phyloP scores from a whole-genome alignment of 495 filamentous ascomycete species.

The Daldinia caldariorum region DNA sequence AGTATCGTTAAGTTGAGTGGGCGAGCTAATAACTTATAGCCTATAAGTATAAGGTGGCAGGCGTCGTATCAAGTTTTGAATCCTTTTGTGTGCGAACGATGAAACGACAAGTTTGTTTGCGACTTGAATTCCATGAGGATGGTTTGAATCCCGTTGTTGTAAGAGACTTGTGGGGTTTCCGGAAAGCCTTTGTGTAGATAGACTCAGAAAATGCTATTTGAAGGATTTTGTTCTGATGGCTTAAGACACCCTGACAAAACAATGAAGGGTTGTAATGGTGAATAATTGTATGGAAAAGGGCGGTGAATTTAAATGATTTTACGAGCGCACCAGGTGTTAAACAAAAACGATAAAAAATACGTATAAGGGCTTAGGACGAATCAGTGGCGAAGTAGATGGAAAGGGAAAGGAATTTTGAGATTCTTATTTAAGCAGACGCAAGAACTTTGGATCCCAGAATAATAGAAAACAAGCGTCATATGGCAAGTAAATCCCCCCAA shows the following conservation, averaged over 20 bases:
- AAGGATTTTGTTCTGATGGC: neutral
- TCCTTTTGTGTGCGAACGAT: conserved; percentile 40
- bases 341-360: conserved; percentile 11
- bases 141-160: conserved; percentile 13
- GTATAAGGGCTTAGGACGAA: conserved; percentile 9
- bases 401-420: conserved; percentile 12
- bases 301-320: conserved; percentile 28
- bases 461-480: conserved; percentile 21
- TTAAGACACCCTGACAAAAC: neutral
- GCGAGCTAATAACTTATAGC: neutral
- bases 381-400: conserved; percentile 17
- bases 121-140: conserved; percentile 51
- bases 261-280: neutral
- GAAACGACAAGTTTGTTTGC: conserved; percentile 33
- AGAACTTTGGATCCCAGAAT: conserved; percentile 4
- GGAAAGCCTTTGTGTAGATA: conserved; percentile 29
- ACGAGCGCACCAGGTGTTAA: conserved; percentile 29
- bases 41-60: neutral
- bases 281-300: conserved; percentile 4
- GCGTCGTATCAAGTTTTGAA: conserved; percentile 45
- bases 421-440: conserved; percentile 27
- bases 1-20: conserved; percentile 2
- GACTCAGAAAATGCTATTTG: neutral
- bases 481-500: neutral
- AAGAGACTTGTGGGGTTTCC: neutral